phyloP scores from a whole-genome alignment of 116 monocot genomes.

The Trichopus zeylanicus region DNA sequence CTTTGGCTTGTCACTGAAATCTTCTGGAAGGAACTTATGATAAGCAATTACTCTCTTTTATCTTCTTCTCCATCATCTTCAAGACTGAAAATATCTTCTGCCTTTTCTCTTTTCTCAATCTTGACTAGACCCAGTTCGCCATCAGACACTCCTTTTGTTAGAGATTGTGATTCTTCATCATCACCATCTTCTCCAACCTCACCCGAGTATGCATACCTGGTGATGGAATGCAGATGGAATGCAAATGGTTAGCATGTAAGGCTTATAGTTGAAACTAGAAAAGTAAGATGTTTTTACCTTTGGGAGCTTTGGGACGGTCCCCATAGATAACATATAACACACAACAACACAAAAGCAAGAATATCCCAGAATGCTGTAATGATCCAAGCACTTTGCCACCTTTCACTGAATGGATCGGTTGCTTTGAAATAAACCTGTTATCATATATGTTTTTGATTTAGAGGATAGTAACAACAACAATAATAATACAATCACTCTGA shows the following conservation, averaged over 20 bases:
- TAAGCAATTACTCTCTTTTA: conserved; percentile 40
- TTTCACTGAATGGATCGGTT: conserved; percentile 81
- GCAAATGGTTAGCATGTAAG: background rate
- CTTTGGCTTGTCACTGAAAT: background rate
- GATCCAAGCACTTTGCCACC: conserved; percentile 97
- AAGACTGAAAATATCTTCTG: conserved; percentile 26
- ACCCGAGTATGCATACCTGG: conserved; percentile 89
- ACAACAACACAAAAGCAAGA: conserved; percentile 56
- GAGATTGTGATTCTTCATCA: conserved; percentile 71
- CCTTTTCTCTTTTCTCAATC: conserved; percentile 50
- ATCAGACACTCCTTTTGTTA: conserved; percentile 39
- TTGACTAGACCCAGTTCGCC: conserved; percentile 59
- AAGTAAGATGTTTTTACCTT: conserved; percentile 33
- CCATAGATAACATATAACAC: conserved; percentile 85
- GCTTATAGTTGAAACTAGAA: background rate
- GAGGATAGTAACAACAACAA: background rate
- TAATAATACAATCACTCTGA: background rate
- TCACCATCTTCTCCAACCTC: conserved; percentile 76
- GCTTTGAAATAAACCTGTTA: conserved; percentile 86
- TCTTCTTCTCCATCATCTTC: conserved; percentile 65
- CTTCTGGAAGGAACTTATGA: background rate
- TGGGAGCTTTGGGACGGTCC: conserved; percentile 89
- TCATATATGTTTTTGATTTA: background rate
- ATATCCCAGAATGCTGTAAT: conserved; percentile 91
- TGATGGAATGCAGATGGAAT: background rate